Evolutionary conservation across 139 green algal genomes (phyloP).

Genomic region (Tetraselmis chui): DNA sequence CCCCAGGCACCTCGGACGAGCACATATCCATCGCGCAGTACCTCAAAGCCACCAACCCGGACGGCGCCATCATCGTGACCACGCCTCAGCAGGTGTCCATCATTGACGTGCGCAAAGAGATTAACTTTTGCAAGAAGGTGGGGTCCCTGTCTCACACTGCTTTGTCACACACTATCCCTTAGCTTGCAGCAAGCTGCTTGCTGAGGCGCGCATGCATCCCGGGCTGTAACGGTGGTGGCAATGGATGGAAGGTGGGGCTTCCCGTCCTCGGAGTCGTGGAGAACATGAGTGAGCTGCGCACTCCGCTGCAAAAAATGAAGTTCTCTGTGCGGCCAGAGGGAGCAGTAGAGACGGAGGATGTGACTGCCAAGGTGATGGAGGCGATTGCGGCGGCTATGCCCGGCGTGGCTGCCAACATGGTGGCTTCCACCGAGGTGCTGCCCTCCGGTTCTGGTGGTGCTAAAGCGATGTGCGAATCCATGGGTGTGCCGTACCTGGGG

Average conservation of each 20-base stretch:
- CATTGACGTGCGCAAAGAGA: slow-evolving; percentile 95
- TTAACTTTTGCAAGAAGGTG: slow-evolving; percentile 96
- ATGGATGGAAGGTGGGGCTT: slow-evolving; percentile 37
- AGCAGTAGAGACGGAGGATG: slow-evolving; percentile 22
- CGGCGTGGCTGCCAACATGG: slow-evolving; percentile 35
- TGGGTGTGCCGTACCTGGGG: slow-evolving; percentile 80
- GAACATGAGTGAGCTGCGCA: slow-evolving; percentile 85
- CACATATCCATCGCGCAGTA: slow-evolving; percentile 95
- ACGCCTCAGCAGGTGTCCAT: slow-evolving; percentile 90
- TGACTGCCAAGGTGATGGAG: slow-evolving; percentile 32
- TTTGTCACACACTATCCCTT: no score
- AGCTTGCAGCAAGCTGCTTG: no score
- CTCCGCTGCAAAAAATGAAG: slow-evolving; percentile 38
- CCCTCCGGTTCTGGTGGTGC: slow-evolving; percentile 33
- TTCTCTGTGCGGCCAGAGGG: slow-evolving; percentile 31
- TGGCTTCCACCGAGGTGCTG: slow-evolving; percentile 63
- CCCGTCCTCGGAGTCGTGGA: slow-evolving; percentile 92
- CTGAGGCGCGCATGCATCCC: no score
- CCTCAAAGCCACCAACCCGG: slow-evolving; percentile 31
- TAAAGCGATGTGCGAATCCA: slow-evolving; percentile 57
- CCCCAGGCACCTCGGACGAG: slow-evolving; percentile 92
- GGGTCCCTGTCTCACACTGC: background rate
- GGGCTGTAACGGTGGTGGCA: no score
- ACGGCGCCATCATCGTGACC: slow-evolving; percentile 73
- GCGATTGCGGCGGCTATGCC: slow-evolving; percentile 19